Evolutionary conservation across 2,329 filamentous ascomycete species (phyloP).

Genomic region (Alternaria sp.): DNA sequence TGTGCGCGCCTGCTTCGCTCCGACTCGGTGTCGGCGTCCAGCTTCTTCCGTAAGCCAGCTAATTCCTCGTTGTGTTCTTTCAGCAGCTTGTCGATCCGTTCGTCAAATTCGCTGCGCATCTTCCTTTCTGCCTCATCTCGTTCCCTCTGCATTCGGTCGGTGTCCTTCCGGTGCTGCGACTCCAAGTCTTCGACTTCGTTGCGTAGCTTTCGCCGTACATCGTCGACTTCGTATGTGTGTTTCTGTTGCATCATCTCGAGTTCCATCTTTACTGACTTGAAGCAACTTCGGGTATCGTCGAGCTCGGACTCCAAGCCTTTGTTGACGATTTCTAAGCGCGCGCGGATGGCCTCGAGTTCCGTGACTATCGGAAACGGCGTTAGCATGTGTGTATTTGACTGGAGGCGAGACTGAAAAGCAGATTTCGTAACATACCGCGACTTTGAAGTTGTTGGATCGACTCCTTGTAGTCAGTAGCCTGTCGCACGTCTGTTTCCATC

Average conservation of each 20-base stretch:
- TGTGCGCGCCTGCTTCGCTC: slow-evolving; percentile 64
- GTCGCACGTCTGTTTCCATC: slow-evolving; percentile 71
- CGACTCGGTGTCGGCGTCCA: slow-evolving; percentile 71
- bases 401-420: background rate
- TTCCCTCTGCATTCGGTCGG: slow-evolving; percentile 62
- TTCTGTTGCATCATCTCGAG: slow-evolving; percentile 61
- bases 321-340: slow-evolving; percentile 60
- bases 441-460: slow-evolving; percentile 75
- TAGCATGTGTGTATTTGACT: background rate
- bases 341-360: slow-evolving; percentile 62
- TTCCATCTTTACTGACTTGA: slow-evolving; percentile 56
- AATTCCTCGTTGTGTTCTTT: slow-evolving; percentile 72
- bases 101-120: slow-evolving; percentile 52
- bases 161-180: slow-evolving; percentile 62
- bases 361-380: slow-evolving; percentile 49
- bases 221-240: slow-evolving; percentile 60
- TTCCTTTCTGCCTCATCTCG: slow-evolving; percentile 54
- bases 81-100: slow-evolving; percentile 64
- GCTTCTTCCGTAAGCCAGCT: slow-evolving; percentile 66
- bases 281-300: slow-evolving; percentile 63
- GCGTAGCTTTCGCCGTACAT: slow-evolving; percentile 59
- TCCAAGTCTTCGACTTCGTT: slow-evolving; percentile 63
- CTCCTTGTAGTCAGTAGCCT: slow-evolving; percentile 74
- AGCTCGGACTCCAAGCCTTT: slow-evolving; percentile 70
- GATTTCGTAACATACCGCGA: slow-evolving; percentile 64